Evolutionary conservation across 2,329 filamentous ascomycete genomes (phyloP).

Genomic region (Claviceps monticola): DNA sequence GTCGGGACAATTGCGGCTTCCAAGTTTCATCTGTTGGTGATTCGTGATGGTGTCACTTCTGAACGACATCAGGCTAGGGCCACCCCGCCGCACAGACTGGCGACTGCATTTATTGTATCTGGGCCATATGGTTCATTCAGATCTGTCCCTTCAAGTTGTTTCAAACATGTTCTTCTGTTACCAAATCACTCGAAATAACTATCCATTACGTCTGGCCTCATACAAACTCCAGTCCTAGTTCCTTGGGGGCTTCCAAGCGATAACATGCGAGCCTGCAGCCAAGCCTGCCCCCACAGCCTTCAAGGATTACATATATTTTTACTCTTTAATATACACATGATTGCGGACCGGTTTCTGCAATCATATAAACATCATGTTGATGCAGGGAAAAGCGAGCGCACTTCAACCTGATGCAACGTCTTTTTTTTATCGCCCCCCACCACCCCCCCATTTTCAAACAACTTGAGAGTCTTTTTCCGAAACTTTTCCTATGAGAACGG

Average conservation of each 20-base stretch:
- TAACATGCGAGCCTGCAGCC: not conserved
- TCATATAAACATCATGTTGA: constrained; percentile 1
- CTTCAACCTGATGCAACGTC: not conserved
- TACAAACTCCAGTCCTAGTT: not conserved
- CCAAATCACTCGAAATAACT: not conserved
- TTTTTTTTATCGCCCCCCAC: not conserved
- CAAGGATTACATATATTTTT: not conserved
- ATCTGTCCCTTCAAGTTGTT: not conserved
- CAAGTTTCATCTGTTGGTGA: too few species aligned
- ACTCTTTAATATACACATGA: not conserved
- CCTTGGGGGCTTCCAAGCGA: too few species aligned
- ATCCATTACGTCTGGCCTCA: not conserved
- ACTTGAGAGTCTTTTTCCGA: not conserved
- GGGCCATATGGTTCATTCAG: not conserved
- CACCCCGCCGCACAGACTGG: too few species aligned
- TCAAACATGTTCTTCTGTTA: not conserved
- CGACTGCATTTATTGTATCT: not conserved
- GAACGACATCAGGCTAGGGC: too few species aligned
- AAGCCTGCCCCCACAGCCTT: not conserved
- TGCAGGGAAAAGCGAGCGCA: not conserved
- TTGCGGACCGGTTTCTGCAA: not conserved
- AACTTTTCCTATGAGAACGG: not conserved
- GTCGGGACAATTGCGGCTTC: too few species aligned
- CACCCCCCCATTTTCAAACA: not conserved
- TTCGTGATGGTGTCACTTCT: too few species aligned